Evolutionary conservation across 805 yeast species (phyloP).

Genomic region (Saccharomycopsis fibuligera): DNA sequence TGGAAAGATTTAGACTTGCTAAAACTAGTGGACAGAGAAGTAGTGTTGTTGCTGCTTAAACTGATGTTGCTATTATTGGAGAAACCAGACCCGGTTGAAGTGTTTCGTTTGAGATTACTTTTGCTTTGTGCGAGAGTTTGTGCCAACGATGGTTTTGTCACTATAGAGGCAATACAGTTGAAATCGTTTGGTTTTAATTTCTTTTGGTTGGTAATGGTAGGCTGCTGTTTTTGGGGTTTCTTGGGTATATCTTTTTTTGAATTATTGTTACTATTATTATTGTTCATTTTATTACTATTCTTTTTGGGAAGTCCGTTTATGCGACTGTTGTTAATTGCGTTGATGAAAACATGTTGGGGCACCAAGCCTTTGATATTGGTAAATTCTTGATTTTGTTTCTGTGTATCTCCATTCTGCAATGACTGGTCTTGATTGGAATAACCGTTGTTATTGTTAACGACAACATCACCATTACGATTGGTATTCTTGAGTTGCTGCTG

Average conservation of each 20-base stretch:
- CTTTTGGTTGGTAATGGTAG: not conserved
- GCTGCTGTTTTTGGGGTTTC: not conserved
- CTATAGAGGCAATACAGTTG: slow-evolving; percentile 11
- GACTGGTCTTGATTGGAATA: not conserved
- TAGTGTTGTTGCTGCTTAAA: not conserved
- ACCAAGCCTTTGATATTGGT: slow-evolving; percentile 6
- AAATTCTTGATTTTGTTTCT: not conserved
- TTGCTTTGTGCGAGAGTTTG: not conserved
- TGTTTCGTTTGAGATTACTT: not conserved
- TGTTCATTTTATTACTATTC: too few relatives aligned
- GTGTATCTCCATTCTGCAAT: not conserved
- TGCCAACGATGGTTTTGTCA: slow-evolving; percentile 10
- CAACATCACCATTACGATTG: too few relatives aligned
- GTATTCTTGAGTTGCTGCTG: not conserved
- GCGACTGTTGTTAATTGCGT: not conserved
- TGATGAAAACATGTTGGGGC: slow-evolving; percentile 1
- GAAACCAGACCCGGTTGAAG: too few relatives aligned
- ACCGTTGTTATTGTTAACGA: not conserved
- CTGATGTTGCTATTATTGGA: not conserved
- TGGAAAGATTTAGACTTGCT: not conserved
- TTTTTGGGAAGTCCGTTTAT: not conserved
- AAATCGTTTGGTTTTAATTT: slow-evolving; percentile 4
- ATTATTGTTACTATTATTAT: not conserved
- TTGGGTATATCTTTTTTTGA: not conserved
- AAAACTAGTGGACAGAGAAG: not conserved